phyloP scores from a whole-genome alignment of 768 basidiomycete species.

The Astraeus odoratus region DNA sequence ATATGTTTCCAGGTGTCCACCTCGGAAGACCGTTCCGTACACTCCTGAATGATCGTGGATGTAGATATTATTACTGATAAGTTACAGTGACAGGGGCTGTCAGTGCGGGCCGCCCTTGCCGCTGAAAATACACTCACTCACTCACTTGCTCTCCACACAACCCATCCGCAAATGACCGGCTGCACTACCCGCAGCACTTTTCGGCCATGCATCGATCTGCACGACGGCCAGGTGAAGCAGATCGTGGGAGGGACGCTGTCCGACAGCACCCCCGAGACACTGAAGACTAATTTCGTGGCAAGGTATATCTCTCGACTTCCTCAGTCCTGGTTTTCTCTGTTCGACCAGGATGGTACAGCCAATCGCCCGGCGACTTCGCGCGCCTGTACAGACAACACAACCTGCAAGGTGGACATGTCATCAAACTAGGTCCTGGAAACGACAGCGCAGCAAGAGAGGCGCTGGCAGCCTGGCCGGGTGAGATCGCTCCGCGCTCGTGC shows the following conservation, averaged over 20 bases:
- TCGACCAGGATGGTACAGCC: slow-evolving; percentile 44
- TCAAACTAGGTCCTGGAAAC: slow-evolving; percentile 89
- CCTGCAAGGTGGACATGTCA: slow-evolving; percentile 87
- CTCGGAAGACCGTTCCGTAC: too few relatives aligned
- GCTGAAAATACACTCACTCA: too few relatives aligned
- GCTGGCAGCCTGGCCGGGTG: slow-evolving; percentile 77
- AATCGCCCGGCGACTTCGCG: slow-evolving; percentile 76
- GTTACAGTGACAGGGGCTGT: too few relatives aligned
- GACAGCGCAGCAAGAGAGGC: slow-evolving; percentile 85
- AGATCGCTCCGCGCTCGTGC: slow-evolving; percentile 12
- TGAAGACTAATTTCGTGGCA: slow-evolving; percentile 89
- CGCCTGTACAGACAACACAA: slow-evolving; percentile 62
- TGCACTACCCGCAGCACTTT: slow-evolving; percentile 43
- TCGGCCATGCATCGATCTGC: slow-evolving; percentile 94
- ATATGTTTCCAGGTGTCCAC: too few relatives aligned
- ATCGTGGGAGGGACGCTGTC: slow-evolving; percentile 94
- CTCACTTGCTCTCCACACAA: too few relatives aligned
- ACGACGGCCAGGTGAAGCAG: slow-evolving; percentile 94
- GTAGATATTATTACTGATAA: too few relatives aligned
- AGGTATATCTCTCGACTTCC: slow-evolving; percentile 38
- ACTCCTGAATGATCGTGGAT: too few relatives aligned
- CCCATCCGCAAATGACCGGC: slow-evolving; percentile 16
- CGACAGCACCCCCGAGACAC: slow-evolving; percentile 46
- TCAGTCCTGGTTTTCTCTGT: slow-evolving; percentile 2
- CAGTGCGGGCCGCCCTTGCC: too few relatives aligned